A percentile compares a stretch with the other conserved stretches of the same genome.
phyloP scores from a whole-genome alignment of 2,329 filamentous ascomycete genomes.

The Pyricularia pennisetigena region DNA sequence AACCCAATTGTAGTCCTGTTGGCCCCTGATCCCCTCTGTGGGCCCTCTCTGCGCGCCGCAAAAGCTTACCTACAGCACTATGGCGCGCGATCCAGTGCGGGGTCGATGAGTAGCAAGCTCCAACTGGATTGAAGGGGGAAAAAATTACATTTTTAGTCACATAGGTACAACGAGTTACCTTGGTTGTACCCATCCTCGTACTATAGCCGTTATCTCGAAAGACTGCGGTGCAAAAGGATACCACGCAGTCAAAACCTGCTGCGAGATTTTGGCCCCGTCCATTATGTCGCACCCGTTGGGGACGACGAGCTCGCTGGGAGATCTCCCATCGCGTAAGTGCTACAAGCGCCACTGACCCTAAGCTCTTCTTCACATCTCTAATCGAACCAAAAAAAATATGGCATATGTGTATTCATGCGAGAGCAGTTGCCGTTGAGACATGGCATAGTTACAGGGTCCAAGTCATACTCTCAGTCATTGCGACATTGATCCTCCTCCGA shows the following conservation, averaged over 20 bases:
- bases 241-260: neutral
- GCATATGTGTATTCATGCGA: neutral
- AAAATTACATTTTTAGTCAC: neutral
- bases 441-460: conserved; percentile 38
- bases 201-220: neutral
- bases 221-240: neutral
- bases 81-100: neutral
- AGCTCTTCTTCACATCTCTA: neutral
- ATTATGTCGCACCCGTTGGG: neutral
- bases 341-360: neutral
- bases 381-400: neutral
- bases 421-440: conserved; percentile 20
- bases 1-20: neutral
- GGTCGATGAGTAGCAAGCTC: neutral
- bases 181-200: neutral
- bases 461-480: conserved; percentile 28
- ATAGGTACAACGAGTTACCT: neutral
- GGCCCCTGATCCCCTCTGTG: neutral
- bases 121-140: neutral
- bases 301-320: neutral
- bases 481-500: conserved; percentile 27
- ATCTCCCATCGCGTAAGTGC: neutral
- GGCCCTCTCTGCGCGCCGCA: neutral
- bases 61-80: neutral
- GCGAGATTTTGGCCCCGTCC: neutral